Evolutionary conservation across 257 asterid genomes (phyloP).

Genomic region (Solanum piurae): DNA sequence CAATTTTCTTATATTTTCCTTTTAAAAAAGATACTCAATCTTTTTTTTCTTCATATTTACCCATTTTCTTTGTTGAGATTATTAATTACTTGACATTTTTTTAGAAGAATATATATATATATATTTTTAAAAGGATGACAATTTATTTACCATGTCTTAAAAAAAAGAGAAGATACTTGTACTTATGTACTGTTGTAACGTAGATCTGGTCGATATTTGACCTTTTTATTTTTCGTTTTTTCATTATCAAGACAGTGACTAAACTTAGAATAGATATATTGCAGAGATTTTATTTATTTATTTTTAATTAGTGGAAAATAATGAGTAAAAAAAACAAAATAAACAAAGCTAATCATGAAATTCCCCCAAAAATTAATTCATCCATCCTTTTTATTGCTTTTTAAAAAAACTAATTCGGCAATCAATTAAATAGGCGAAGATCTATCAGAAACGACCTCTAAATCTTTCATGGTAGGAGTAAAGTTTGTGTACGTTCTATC

Average conservation of each 20-base stretch:
- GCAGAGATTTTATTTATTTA: background rate
- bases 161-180: background rate
- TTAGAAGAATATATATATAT: background rate
- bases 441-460: accelerated
- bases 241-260: background rate
- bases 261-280: background rate
- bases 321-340: background rate
- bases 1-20: background rate
- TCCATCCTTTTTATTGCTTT: background rate
- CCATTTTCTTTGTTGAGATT: background rate
- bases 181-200: background rate
- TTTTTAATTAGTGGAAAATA: background rate
- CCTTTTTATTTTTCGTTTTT: background rate
- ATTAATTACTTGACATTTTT: background rate
- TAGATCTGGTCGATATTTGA: background rate
- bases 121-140: too few species aligned
- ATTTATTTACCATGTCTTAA: background rate
- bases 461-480: background rate
- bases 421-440: background rate
- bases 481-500: background rate
- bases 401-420: background rate
- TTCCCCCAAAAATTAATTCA: background rate
- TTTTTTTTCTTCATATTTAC: too few species aligned
- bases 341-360: background rate
- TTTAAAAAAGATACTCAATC: background rate